A percentile compares a stretch with the other conserved stretches of the same genome.
Conservation (phyloP, 139 green algal genomes). For the Chlamydomonas eustigma region DNA sequence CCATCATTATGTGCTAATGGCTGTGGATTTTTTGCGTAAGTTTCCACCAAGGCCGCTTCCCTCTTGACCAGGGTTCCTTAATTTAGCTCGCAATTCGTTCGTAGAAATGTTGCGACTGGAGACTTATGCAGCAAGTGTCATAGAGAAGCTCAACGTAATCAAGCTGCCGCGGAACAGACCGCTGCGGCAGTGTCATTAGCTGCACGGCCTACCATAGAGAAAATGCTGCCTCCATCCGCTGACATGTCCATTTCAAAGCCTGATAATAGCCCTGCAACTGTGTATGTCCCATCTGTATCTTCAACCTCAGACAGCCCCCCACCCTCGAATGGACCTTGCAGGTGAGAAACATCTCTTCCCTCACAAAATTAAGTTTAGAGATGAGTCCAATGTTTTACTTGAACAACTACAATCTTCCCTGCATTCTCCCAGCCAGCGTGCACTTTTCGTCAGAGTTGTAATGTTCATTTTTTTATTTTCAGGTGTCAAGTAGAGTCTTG, state of each 20-base stretch:
- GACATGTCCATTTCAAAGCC: no score
- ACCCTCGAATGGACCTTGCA: background rate
- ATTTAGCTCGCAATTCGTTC: background rate
- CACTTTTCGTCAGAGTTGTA: no score
- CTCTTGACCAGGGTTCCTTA: background rate
- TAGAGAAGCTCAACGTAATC: constrained; percentile 25
- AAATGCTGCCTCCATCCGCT: no score
- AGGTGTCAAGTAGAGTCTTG: background rate
- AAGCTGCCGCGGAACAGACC: constrained; percentile 1
- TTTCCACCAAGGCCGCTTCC: background rate
- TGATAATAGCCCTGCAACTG: no score
- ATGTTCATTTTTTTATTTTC: no score
- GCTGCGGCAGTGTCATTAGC: background rate
- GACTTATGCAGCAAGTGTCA: constrained; percentile 69
- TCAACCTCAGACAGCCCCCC: background rate
- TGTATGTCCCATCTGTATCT: background rate
- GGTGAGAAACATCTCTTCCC: no score
- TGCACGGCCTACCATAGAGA: background rate
- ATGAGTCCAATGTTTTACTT: no score
- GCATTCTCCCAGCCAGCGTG: no score
- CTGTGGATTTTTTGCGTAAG: constrained; percentile 76
- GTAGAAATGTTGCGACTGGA: constrained; percentile 25
- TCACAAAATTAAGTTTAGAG: no score
- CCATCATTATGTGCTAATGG: constrained; percentile 50
- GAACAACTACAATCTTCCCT: no score